These are phyloP conservation scores for Osmanthus fragrans DNA, from an alignment of 257 asterid species.

Conservation along the genomic window DNA sequence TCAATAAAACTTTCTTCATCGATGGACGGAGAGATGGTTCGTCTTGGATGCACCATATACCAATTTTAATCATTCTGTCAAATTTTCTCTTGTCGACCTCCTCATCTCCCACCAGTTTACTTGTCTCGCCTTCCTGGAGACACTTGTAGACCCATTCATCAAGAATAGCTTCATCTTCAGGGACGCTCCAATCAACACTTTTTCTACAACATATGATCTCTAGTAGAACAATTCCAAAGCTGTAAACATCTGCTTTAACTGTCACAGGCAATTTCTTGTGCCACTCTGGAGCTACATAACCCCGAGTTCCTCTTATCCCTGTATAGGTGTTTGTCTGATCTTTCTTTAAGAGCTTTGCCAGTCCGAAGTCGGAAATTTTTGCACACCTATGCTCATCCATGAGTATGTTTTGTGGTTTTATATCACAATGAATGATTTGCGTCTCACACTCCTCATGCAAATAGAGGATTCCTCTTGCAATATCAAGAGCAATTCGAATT, in stretches of 20 bases:
- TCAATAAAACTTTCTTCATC: slow-evolving; percentile 53
- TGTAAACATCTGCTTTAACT: slow-evolving; percentile 57
- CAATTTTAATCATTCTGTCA: slow-evolving; percentile 47
- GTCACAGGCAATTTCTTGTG: slow-evolving; percentile 43
- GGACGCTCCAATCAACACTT: slow-evolving; percentile 32
- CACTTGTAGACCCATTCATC: slow-evolving; percentile 47
- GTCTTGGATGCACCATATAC: slow-evolving; percentile 61
- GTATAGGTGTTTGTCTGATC: slow-evolving; percentile 53
- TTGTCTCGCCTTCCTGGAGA: slow-evolving; percentile 28
- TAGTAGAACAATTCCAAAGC: slow-evolving; percentile 54
- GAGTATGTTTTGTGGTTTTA: slow-evolving; percentile 63
- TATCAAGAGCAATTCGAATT: slow-evolving; percentile 30
- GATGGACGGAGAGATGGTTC: slow-evolving; percentile 57
- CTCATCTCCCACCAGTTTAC: slow-evolving; percentile 32
- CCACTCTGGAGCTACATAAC: slow-evolving; percentile 65
- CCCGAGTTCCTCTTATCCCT: slow-evolving; percentile 49
- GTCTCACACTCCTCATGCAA: slow-evolving; percentile 59
- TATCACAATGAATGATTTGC: slow-evolving; percentile 63
- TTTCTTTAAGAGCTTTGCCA: slow-evolving; percentile 54
- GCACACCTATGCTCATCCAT: slow-evolving; percentile 45
- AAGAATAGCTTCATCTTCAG: slow-evolving; percentile 46
- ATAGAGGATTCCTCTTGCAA: slow-evolving; percentile 55
- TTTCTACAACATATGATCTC: slow-evolving; percentile 47
- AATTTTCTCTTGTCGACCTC: slow-evolving; percentile 31
- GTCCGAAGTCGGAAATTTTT: slow-evolving; percentile 56